A percentile compares a stretch with the other conserved stretches of the same genome.
Evolutionary conservation across 352 stramenopile genomes (phyloP).

Genomic region (Pythium biforme): DNA sequence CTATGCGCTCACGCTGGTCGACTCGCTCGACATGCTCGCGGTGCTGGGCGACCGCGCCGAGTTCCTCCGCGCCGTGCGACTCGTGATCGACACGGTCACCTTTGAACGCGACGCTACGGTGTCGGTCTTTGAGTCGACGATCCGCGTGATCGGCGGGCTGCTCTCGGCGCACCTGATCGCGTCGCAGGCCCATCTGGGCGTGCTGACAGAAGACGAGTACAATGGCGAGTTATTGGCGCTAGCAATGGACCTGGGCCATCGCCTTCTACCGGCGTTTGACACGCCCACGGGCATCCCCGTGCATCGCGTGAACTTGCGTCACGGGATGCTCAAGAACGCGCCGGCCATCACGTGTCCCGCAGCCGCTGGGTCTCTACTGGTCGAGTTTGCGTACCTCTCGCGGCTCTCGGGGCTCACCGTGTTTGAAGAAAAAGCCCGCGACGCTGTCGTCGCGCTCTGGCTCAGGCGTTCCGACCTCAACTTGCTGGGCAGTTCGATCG

Average conservation of each 20-base stretch:
- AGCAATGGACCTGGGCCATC: slow-evolving; percentile 92
- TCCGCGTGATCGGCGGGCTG: slow-evolving; percentile 90
- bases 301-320: slow-evolving; percentile 94
- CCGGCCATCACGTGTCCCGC: slow-evolving; percentile 93
- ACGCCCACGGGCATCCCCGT: slow-evolving; percentile 95
- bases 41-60: slow-evolving; percentile 79
- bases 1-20: slow-evolving; percentile 84
- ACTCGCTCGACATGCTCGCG: slow-evolving; percentile 89
- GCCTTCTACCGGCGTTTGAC: slow-evolving; percentile 96
- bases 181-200: slow-evolving; percentile 48
- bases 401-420: slow-evolving; percentile 50
- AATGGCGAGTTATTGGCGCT: slow-evolving; percentile 92
- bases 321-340: slow-evolving; percentile 57
- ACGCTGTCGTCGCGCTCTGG: slow-evolving; percentile 79
- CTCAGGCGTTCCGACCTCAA: slow-evolving; percentile 76
- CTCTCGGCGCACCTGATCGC: slow-evolving; percentile 90
- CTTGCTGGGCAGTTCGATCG: slow-evolving; percentile 94
- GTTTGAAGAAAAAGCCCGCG: slow-evolving; percentile 61
- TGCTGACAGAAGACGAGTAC: slow-evolving; percentile 80
- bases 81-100: slow-evolving; percentile 51
- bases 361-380: slow-evolving; percentile 93
- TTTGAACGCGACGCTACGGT: slow-evolving; percentile 91
- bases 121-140: slow-evolving; percentile 93
- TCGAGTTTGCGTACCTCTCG: slow-evolving; percentile 97
- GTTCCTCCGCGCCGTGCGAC: slow-evolving; percentile 68